A percentile compares a stretch with the other conserved stretches of the same genome.
Evolutionary conservation across 2,329 filamentous ascomycete genomes (phyloP).

Genomic region (Penicillium frequentans): DNA sequence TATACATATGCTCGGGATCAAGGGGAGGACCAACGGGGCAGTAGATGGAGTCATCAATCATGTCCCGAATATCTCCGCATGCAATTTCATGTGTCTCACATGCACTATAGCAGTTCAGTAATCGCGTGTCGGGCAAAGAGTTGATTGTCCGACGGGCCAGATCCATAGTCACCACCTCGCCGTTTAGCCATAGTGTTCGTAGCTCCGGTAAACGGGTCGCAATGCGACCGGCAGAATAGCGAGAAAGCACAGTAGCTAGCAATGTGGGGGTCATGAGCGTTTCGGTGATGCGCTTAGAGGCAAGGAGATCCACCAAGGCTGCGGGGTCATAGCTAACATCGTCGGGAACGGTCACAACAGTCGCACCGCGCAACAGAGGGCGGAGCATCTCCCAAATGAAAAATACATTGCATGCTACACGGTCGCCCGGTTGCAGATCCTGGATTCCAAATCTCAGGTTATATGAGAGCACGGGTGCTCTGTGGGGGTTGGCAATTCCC

Average conservation of each 20-base stretch:
- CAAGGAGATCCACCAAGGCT: slow-evolving; percentile 69
- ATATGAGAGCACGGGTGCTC: slow-evolving; percentile 72
- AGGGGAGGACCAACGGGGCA: slow-evolving; percentile 73
- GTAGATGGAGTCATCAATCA: slow-evolving; percentile 64
- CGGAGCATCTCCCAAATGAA: slow-evolving; percentile 84
- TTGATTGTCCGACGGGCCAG: slow-evolving; percentile 67
- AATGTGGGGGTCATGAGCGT: slow-evolving; percentile 83
- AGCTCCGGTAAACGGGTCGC: slow-evolving; percentile 64
- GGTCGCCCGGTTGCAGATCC: slow-evolving; percentile 69
- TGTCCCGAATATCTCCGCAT: slow-evolving; percentile 70
- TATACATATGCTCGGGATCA: slow-evolving; percentile 68
- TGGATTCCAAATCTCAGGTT: slow-evolving; percentile 69
- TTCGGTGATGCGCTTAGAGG: slow-evolving; percentile 68
- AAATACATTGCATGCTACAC: slow-evolving; percentile 85
- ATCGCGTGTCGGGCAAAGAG: slow-evolving; percentile 65
- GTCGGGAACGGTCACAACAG: slow-evolving; percentile 73
- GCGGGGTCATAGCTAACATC: slow-evolving; percentile 75
- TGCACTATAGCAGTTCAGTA: slow-evolving; percentile 80
- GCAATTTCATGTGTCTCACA: slow-evolving; percentile 81
- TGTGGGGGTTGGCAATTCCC: slow-evolving; percentile 77
- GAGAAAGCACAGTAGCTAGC: slow-evolving; percentile 69
- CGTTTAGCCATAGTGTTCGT: slow-evolving; percentile 75
- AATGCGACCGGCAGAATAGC: slow-evolving; percentile 60
- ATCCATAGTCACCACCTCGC: slow-evolving; percentile 78
- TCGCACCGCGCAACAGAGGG: slow-evolving; percentile 72